Base-by-base conservation (phyloP, 208 protist species). In the Kentomonas sorsogonicus region DNA sequence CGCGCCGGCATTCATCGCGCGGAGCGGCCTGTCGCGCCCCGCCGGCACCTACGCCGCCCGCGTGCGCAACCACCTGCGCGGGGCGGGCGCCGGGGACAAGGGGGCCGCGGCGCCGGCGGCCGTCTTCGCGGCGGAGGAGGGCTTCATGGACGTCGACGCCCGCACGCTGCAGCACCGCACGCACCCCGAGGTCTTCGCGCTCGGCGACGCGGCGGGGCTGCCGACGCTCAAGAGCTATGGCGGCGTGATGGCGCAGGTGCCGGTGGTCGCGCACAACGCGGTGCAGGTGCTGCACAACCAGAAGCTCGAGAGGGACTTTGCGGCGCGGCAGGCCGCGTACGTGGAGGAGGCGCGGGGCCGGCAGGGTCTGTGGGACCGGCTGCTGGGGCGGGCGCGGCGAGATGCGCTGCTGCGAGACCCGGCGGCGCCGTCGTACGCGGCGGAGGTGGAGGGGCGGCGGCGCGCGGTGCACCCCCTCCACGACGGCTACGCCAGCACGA, bases 241-340 rank as follows among this genome's bases (percentile, higher is more conserved):
- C 31, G 74, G 83, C 22, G 74, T 64, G 0, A 83, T 80, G 36
- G 66, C 85, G 23, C 89, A 95, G 68, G 83, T 88, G 16, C 85
- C 79, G 1, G 83, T 95, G 22, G 85, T 95, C 15, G 69, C 70
- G 50, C 83, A 91, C 65, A 95, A 95, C 68, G 76, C 93, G 9
- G 48, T 47, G 33, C 80, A 89, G 53, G 52, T 77, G 23, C 66
- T 89, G 20, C 52, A 65, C 45, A 69, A 66, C 38, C 60, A 67
- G 31, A 2, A 38, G 27, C 45, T 15, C 25, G 58, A 60, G 33
- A n/a, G n/a, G n/a, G 38, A 56, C 18, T 16, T 62, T 6, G 31
- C 48, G 2, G 30, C 2, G 4, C 53, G 60, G 20, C n/a, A 51
- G 18, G 9, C 15, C 23, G 36, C 11, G 23, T 13, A 47, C 11